phyloP scores from a whole-genome alignment of 2,329 filamentous ascomycete species.

The Aphanoascus verrucosus region DNA sequence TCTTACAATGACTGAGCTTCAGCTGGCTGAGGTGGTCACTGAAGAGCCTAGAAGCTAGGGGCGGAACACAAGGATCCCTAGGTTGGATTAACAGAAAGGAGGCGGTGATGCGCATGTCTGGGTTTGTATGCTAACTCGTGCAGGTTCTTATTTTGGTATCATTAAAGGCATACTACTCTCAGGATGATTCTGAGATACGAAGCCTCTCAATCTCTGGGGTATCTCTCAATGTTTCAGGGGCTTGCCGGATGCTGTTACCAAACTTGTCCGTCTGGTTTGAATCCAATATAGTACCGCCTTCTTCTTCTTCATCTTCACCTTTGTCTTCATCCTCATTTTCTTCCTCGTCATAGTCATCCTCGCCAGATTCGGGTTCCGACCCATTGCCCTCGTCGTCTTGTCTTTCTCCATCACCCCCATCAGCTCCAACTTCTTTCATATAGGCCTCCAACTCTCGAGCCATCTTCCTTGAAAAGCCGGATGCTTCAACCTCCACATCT shows the following conservation, averaged over 20 bases:
- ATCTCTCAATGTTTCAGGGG: not conserved
- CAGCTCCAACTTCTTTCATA: conserved; percentile 60
- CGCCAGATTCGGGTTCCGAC: conserved; percentile 33
- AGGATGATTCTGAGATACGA: conserved; percentile 7
- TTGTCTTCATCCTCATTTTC: conserved; percentile 15
- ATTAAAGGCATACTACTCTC: not conserved
- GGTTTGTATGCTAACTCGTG: too few relatives aligned
- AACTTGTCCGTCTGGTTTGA: not conserved
- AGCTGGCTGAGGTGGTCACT: too few relatives aligned
- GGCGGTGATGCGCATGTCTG: too few relatives aligned
- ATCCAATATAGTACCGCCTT: not conserved
- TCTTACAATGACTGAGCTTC: too few relatives aligned
- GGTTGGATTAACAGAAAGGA: too few relatives aligned
- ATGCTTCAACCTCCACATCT: conserved; percentile 82
- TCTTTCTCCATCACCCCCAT: conserved; percentile 39
- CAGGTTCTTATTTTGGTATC: not conserved
- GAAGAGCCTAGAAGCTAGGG: too few relatives aligned
- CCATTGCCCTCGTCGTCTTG: conserved; percentile 29
- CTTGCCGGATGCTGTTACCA: not conserved
- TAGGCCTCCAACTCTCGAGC: conserved; percentile 85
- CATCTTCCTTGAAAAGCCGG: conserved; percentile 95
- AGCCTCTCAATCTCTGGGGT: conserved; percentile 7
- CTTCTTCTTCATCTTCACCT: conserved; percentile 11
- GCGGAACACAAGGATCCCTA: too few relatives aligned
- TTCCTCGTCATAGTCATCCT: conserved; percentile 30